phyloP scores from a whole-genome alignment of 108 stramenopile species.

The Cyclotella choctawhatcheeana region DNA sequence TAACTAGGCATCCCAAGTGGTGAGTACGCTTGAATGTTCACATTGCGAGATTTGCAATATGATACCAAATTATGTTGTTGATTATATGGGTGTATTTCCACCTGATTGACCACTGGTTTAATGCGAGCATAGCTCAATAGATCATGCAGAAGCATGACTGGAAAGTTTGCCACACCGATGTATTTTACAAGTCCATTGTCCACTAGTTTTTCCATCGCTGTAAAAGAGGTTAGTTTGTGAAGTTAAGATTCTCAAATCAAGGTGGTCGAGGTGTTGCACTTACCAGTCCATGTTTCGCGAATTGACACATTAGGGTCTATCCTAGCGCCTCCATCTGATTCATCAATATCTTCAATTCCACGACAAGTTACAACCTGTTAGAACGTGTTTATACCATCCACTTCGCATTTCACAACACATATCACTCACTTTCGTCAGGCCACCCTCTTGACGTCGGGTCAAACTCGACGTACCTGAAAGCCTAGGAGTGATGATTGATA shows the following conservation, averaged over 20 bases:
- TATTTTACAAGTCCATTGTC: constrained; percentile 68
- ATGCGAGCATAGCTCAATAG: constrained; percentile 66
- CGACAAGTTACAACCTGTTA: not conserved
- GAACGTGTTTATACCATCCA: not conserved
- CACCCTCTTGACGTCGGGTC: constrained; percentile 62
- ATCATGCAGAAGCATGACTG: constrained; percentile 77
- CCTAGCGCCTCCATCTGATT: constrained; percentile 63
- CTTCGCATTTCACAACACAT: not conserved
- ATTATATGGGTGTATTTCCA: constrained; percentile 90
- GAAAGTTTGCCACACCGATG: constrained; percentile 91
- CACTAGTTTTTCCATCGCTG: constrained; percentile 81
- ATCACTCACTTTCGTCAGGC: constrained; percentile 62
- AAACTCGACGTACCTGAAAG: constrained; percentile 82
- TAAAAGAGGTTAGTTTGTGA: constrained; percentile 54
- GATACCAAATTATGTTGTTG: constrained; percentile 71
- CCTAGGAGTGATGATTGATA: constrained; percentile 15
- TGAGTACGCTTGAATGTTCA: constrained; percentile 83
- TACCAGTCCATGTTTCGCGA: constrained; percentile 45
- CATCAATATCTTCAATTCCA: constrained; percentile 62
- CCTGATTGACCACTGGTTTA: constrained; percentile 84
- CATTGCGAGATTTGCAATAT: constrained; percentile 70
- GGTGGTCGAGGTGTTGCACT: not conserved
- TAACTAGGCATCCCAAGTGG: constrained; percentile 80
- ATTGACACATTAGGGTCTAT: constrained; percentile 71
- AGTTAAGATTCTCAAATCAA: not conserved